Conservation (phyloP, 164 flowering plant species). For the Umbilicus rupestris region DNA sequence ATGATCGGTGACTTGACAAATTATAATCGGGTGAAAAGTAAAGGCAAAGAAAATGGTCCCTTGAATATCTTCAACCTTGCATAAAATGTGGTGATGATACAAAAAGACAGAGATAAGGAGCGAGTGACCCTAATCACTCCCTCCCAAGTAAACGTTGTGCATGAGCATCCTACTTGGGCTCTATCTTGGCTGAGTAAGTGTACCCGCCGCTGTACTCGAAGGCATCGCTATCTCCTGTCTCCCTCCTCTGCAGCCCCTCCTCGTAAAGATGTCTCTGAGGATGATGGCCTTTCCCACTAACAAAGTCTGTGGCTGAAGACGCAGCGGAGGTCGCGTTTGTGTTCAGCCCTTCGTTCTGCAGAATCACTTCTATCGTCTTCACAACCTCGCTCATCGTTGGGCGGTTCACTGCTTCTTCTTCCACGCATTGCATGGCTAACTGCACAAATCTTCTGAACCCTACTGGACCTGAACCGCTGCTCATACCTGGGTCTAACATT, state of each 20-base stretch:
- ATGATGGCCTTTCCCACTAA: slow-evolving; percentile 23
- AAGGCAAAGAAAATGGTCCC: no score
- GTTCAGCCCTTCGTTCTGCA: slow-evolving; percentile 59
- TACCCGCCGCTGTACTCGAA: slow-evolving; percentile 84
- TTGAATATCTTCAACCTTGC: no score
- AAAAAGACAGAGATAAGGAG: no score
- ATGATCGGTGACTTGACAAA: no score
- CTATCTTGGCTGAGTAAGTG: slow-evolving; percentile 41
- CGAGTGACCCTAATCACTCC: no score
- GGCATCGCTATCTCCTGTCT: slow-evolving; percentile 28
- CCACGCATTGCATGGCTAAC: slow-evolving; percentile 79
- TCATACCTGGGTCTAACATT: slow-evolving; percentile 53
- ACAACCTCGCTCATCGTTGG: slow-evolving; percentile 84
- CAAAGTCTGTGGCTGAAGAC: slow-evolving; percentile 81
- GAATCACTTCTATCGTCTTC: slow-evolving; percentile 56
- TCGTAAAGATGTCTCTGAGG: slow-evolving; percentile 44
- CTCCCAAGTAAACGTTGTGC: neutral
- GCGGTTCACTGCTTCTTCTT: slow-evolving; percentile 73
- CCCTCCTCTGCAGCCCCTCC: slow-evolving; percentile 33
- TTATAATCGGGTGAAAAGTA: no score
- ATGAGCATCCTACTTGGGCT: slow-evolving; percentile 48
- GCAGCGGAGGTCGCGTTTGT: slow-evolving; percentile 73
- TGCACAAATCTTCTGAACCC: slow-evolving; percentile 66
- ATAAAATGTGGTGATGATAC: no score
- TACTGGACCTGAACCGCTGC: slow-evolving; percentile 23